Evolutionary conservation across 257 asterid genomes (phyloP), one percentile per base, ranked within the genome.

Genomic region (Solanum paucissectum): DNA sequence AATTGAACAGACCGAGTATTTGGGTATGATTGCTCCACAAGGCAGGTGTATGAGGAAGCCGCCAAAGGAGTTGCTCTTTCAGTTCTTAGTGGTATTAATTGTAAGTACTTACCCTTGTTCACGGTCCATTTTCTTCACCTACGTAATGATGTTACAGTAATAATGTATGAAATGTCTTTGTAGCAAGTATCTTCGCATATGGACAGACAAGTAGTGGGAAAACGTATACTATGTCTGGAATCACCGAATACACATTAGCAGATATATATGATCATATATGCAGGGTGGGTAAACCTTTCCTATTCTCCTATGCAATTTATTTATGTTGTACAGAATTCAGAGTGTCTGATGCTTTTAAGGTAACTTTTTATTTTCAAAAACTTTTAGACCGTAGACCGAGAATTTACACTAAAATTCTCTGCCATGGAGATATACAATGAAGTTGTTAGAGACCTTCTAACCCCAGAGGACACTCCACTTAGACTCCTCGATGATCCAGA

Each of bases 391-490:
- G 18, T 36, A 6, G 92, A 89, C 71, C 90, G 98, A 88, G 87
- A 92, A 84, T 97, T 90, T 83, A 87, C 87, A 9, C 86, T 96
- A 23, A 97, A 93, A 89, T 97, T 97, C 85, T 94, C 98, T n/a
- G 99, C 99, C 34, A 93, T 96, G 92, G 99, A 97, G 93, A 97
- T 97, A 29, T 97, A 97, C 94, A 97, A 97, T 72, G 99, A 97
- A 90, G 90, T 93, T 46, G 99, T 97, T 40, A 95, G 91, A 87
- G 99, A 96, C 92, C 98, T 96, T 64, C 95, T 97, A 36, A 91
- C 93, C 71, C 23, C 90, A 29, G 98, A 96, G 60, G 87, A 85
- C 46, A 79, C 92, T 90, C 92, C 94, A 23, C 98, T 97, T 83
- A 90, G 99, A 84, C 98, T 97, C 88, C 95, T 97, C 33, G 99